Percentiles rank a stretch among this genome's conserved stretches.
phyloP scores from a whole-genome alignment of 164 flowering plant genomes.

The Tetrastigma voinierianum region DNA sequence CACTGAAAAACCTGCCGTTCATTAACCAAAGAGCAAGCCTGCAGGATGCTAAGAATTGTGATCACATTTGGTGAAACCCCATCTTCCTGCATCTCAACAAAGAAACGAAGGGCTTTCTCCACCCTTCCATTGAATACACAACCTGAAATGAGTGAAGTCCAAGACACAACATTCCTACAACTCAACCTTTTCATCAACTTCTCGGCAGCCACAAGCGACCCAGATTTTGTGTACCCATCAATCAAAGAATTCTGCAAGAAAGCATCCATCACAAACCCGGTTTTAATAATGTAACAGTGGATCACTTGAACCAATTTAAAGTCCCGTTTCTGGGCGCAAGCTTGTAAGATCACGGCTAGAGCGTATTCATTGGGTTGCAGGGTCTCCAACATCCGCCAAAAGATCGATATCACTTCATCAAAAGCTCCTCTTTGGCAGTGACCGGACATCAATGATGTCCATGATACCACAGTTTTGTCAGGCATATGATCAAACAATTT shows the following conservation, averaged over 20 bases:
- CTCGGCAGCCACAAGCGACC: conserved; percentile 8
- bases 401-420: conserved; percentile 7
- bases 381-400: conserved; percentile 11
- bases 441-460: conserved; percentile 21
- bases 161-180: conserved; percentile 28
- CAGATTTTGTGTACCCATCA: conserved; percentile 19
- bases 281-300: conserved; percentile 12
- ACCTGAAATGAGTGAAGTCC: conserved; percentile 29
- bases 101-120: conserved; percentile 15
- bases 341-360: conserved; percentile 19
- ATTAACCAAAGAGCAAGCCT: conserved; percentile 23
- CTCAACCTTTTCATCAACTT: conserved; percentile 7
- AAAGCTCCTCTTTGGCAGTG: conserved; percentile 8
- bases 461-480: conserved; percentile 22
- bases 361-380: conserved; percentile 21
- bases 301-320: conserved; percentile 10
- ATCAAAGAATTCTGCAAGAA: conserved; percentile 20
- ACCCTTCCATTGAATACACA: conserved; percentile 7
- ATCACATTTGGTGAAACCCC: conserved; percentile 11
- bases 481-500: conserved; percentile 24
- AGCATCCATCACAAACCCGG: conserved; percentile 4
- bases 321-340: conserved; percentile 10
- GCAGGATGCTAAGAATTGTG: conserved; percentile 20
- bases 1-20: conserved; percentile 11
- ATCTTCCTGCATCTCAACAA: conserved; percentile 21